A percentile compares a stretch with the other conserved stretches of the same genome.
These are phyloP conservation scores for Hibiscus mutabilis DNA, from an alignment of 345 rosid genomes.

Conservation along the genomic window DNA sequence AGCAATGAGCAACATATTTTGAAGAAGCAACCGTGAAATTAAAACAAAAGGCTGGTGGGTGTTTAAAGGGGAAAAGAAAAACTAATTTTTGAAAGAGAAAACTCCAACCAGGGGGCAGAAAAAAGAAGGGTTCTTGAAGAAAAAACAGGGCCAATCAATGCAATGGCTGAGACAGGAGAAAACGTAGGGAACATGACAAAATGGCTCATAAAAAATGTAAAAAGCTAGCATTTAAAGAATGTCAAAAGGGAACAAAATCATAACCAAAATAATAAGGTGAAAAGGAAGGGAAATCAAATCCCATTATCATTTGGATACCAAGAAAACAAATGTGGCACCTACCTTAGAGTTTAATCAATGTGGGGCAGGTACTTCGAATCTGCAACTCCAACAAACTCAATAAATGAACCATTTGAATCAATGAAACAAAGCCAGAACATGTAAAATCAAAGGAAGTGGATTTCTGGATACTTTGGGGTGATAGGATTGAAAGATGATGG, in stretches of 20 bases:
- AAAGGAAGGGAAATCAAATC: not conserved
- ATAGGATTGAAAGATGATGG: not conserved
- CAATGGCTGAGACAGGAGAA: too few species aligned
- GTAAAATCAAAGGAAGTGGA: not conserved
- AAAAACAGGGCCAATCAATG: too few species aligned
- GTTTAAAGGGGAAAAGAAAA: not conserved
- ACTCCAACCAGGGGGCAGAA: too few species aligned
- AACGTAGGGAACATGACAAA: too few species aligned
- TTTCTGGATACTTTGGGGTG: not conserved
- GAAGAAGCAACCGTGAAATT: not conserved
- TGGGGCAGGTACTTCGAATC: not conserved
- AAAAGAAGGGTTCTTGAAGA: not conserved
- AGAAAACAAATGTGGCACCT: not conserved
- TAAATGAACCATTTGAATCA: not conserved
- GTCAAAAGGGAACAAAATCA: not conserved
- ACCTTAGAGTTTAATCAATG: not conserved
- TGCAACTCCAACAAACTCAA: conserved; percentile 1
- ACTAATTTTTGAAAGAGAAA: too few species aligned
- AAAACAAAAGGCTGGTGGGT: not conserved
- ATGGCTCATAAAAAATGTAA: too few species aligned
- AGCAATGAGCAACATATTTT: not conserved
- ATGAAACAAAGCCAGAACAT: not conserved
- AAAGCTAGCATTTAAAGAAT: not conserved
- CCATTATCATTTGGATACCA: not conserved
- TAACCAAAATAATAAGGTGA: not conserved